Conservation (phyloP, 768 basidiomycete genomes). For the Tricholoma sp. region DNA sequence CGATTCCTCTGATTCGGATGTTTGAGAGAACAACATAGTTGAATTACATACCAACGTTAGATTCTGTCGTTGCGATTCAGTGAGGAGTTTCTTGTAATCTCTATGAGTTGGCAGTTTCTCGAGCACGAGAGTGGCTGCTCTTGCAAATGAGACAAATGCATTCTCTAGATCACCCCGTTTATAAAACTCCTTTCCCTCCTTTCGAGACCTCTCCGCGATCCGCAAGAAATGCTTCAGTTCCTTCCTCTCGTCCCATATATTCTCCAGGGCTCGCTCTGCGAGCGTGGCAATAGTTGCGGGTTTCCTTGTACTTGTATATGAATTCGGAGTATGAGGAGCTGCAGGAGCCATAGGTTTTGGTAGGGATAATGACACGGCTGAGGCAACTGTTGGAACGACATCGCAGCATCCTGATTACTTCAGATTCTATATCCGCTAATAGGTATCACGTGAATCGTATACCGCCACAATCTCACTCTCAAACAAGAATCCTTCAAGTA, state of each 20-base stretch:
- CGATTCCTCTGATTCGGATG: neutral
- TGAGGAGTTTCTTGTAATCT: constrained; percentile 57
- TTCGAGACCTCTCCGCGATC: constrained; percentile 57
- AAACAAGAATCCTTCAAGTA: neutral
- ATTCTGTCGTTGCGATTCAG: constrained; percentile 55
- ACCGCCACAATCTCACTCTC: neutral
- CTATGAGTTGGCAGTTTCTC: constrained; percentile 74
- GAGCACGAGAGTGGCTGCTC: constrained; percentile 71
- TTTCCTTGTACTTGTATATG: constrained; percentile 10
- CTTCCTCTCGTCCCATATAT: constrained; percentile 51
- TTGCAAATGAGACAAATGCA: constrained; percentile 70
- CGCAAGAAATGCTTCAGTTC: constrained; percentile 66
- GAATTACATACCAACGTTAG: constrained; percentile 57
- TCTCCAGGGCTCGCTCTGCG: constrained; percentile 52
- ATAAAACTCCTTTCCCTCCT: constrained; percentile 42
- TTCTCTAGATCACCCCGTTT: constrained; percentile 55
- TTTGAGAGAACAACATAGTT: neutral
- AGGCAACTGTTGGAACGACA: neutral
- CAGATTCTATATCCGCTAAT: neutral
- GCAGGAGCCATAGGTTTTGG: neutral
- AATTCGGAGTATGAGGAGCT: neutral
- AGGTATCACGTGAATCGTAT: neutral
- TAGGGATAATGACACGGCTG: neutral
- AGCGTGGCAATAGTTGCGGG: constrained; percentile 65
- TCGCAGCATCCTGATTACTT: neutral